Base-by-base conservation (phyloP, 768 basidiomycete species). In the Crepidotus variabilis region DNA sequence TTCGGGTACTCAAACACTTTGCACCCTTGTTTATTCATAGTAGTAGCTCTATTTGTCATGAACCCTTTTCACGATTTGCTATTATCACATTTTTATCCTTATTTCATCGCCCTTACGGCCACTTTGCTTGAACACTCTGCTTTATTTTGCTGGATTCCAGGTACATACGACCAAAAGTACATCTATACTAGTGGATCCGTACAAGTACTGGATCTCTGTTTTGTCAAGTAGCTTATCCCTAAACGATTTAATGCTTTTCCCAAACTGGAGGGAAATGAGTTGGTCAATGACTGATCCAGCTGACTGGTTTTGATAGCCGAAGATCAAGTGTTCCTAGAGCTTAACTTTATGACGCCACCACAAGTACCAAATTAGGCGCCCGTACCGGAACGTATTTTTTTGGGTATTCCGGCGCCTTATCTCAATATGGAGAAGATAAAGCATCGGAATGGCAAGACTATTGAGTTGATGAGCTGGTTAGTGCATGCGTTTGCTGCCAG, bases 11-110 rank as follows among this genome's bases (percentile, higher is more conserved):
- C 21, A 18, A 20, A 13, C 28, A 24, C 45, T 35, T 18, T 11
- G 14, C 47, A 35, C 53, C 20, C 28, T 23, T 50, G 22, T 39
- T 50, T 39, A 49, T 55, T 49, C 47, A 28, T 55, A 55, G 47
- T 50, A 49, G 47, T 55, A 55, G 48, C 55, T 24, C 50, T 55
- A 55, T 55, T 55, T 43, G 39, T 43, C 39, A 43, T 43, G 39
- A 43, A 43, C 39, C 39, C 47, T 55, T 18, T 43, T 43, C 39
- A 43, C 39, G 48, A 55, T 47, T 55, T 49, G 50, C 55, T 7
- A n/a, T 28, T 46, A 18, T 49, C 46, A 47, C 46, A 23, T 13
- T 33, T 54, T 36, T 36, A 22, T 23, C 34, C n/a, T 55, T 49
- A 49, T 50, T 55, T 43, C 35, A 54, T 48, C 48, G 46, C 46